These are phyloP conservation scores for Coprinellus micaceus DNA, from an alignment of 768 basidiomycete species.

Conservation along the genomic window DNA sequence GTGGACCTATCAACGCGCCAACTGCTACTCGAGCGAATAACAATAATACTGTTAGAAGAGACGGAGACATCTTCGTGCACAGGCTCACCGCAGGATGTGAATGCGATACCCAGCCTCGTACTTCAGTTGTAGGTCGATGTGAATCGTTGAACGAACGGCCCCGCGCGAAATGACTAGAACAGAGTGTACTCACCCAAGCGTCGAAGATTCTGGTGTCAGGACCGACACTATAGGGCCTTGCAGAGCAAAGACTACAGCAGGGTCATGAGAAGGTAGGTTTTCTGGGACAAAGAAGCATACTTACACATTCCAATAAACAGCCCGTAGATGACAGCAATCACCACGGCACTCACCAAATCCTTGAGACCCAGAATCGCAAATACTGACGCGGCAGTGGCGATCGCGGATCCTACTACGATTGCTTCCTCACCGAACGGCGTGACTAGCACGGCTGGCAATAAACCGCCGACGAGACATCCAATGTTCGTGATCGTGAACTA, in stretches of 20 bases:
- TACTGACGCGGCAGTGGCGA: conserved; percentile 20
- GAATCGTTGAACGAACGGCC: not conserved
- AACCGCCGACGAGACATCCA: conserved; percentile 17
- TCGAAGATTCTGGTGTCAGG: conserved; percentile 5
- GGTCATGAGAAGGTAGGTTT: not conserved
- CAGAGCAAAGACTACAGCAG: conserved; percentile 9
- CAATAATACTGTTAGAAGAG: not conserved
- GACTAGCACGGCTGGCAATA: conserved; percentile 15
- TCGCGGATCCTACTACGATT: conserved; percentile 13
- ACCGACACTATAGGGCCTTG: conserved; percentile 11
- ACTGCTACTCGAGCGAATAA: conserved; percentile 2
- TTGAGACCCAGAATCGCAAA: conserved; percentile 34
- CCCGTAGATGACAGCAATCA: conserved; percentile 38
- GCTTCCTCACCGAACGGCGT: conserved; percentile 14
- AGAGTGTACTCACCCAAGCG: conserved; percentile 8
- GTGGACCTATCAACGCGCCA: conserved; percentile 15
- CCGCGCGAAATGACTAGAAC: not conserved
- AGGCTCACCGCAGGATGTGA: conserved; percentile 13
- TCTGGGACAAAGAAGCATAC: not conserved
- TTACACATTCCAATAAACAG: conserved; percentile 26
- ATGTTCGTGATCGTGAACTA: conserved; percentile 22
- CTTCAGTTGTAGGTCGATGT: too few relatives aligned
- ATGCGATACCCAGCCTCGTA: conserved; percentile 16
- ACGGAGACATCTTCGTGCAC: not conserved
- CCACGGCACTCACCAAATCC: conserved; percentile 25